These are phyloP conservation scores for Paxillus ammoniavirescens DNA, from an alignment of 768 basidiomycete species.

Conservation along the genomic window DNA sequence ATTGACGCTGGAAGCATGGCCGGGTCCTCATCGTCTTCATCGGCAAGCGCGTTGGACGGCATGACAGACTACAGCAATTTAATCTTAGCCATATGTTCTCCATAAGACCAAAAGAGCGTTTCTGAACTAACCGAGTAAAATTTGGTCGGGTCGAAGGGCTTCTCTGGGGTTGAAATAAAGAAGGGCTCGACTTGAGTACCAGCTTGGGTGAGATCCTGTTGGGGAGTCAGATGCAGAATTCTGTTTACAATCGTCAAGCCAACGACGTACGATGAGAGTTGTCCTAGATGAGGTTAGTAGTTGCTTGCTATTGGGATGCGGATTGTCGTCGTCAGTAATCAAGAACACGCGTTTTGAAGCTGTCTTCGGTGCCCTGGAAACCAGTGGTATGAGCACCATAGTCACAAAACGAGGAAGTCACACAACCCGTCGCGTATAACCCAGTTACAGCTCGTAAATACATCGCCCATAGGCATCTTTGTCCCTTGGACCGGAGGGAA, in stretches of 20 bases:
- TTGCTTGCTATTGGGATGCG: slow-evolving; percentile 53
- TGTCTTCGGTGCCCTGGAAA: slow-evolving; percentile 72
- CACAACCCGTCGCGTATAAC: slow-evolving; percentile 81
- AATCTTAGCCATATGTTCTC: slow-evolving; percentile 6
- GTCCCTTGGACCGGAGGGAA: slow-evolving; percentile 63
- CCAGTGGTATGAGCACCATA: neutral
- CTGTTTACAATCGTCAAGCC: neutral
- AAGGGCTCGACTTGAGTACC: slow-evolving; percentile 85
- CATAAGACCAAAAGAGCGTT: neutral
- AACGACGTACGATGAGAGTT: slow-evolving; percentile 56
- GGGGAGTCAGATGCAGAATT: neutral
- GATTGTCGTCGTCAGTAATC: slow-evolving; percentile 71
- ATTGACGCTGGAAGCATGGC: slow-evolving; percentile 63
- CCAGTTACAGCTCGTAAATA: slow-evolving; percentile 89
- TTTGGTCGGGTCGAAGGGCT: slow-evolving; percentile 66
- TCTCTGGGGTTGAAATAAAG: slow-evolving; percentile 72
- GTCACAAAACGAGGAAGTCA: slow-evolving; percentile 14
- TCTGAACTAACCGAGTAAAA: slow-evolving; percentile 70
- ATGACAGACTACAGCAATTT: slow-evolving; percentile 52
- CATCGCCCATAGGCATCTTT: slow-evolving; percentile 79
- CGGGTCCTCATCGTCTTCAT: slow-evolving; percentile 49
- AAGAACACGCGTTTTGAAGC: slow-evolving; percentile 92
- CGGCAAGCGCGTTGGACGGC: slow-evolving; percentile 46
- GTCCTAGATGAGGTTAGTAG: slow-evolving; percentile 68
- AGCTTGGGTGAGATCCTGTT: slow-evolving; percentile 76